Conservation (phyloP, 345 rosid genomes). For the Eucalyptus curtisii region DNA sequence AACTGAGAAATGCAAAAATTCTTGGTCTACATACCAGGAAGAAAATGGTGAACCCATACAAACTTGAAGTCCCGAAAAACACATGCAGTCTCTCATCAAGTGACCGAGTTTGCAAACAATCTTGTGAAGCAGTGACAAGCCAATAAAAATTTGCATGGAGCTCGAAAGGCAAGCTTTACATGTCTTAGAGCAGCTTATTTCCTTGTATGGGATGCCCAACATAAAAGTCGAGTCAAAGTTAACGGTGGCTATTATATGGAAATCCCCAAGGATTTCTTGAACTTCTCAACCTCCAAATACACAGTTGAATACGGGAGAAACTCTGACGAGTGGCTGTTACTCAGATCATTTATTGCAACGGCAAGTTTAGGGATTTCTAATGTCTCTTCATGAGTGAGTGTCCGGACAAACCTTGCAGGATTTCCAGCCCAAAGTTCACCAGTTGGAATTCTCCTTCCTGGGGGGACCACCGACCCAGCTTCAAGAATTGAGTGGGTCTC, state of each 20-base stretch:
- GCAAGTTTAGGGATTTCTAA: conserved; percentile 94
- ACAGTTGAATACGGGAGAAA: conserved; percentile 88
- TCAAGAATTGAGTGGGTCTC: conserved; percentile 88
- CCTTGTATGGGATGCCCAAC: conserved; percentile 19
- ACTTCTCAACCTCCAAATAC: conserved; percentile 92
- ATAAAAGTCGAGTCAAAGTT: conserved; percentile 4
- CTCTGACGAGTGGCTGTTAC: conserved; percentile 67
- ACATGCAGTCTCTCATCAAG: not conserved
- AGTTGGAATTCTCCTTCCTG: conserved; percentile 90
- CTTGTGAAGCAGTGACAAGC: conserved; percentile 6
- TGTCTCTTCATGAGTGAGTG: conserved; percentile 82
- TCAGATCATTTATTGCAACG: conserved; percentile 80
- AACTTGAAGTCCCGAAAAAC: not conserved
- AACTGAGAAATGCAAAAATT: not conserved
- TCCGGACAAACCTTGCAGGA: conserved; percentile 83
- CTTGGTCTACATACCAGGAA: not conserved
- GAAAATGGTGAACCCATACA: not conserved
- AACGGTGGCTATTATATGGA: conserved; percentile 19
- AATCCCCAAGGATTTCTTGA: conserved; percentile 67
- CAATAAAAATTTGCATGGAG: not conserved
- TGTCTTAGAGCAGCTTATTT: conserved; percentile 60
- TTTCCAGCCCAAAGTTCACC: conserved; percentile 99
- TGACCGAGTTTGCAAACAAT: not conserved
- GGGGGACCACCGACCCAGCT: conserved; percentile 94
- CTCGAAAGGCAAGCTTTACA: not conserved